Evolutionary conservation across 768 basidiomycete genomes (phyloP).

Genomic region (Podaxis mareebaensis): DNA sequence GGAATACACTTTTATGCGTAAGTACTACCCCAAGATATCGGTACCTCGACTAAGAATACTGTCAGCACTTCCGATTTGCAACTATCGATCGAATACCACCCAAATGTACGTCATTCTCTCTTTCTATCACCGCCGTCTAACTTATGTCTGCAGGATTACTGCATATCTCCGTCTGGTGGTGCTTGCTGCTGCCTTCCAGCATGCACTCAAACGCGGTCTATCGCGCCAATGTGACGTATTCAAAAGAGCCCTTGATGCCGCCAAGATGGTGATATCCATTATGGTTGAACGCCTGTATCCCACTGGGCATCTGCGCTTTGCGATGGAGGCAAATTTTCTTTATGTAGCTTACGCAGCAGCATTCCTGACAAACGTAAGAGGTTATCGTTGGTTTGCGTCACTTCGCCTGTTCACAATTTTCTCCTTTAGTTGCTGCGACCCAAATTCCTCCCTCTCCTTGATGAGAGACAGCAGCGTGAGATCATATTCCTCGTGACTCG

Average conservation of each 20-base stretch:
- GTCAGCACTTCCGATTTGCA: constrained; percentile 42
- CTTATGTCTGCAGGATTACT: constrained; percentile 39
- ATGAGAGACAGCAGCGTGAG: constrained; percentile 36
- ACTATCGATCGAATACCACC: constrained; percentile 44
- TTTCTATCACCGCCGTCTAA: background rate
- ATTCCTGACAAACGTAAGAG: constrained; percentile 58
- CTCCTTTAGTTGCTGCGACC: constrained; percentile 48
- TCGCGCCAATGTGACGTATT: constrained; percentile 44
- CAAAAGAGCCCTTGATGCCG: constrained; percentile 50
- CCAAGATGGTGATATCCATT: constrained; percentile 57
- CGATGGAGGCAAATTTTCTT: constrained; percentile 53
- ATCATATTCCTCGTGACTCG: constrained; percentile 44
- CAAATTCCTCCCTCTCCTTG: constrained; percentile 43
- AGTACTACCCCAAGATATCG: constrained; percentile 18
- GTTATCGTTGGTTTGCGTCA: background rate
- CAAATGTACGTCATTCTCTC: constrained; percentile 34
- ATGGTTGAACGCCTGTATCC: constrained; percentile 53
- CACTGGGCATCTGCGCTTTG: constrained; percentile 55
- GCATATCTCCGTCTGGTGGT: constrained; percentile 60
- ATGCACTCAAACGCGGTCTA: constrained; percentile 39
- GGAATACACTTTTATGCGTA: constrained; percentile 37
- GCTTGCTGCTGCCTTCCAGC: constrained; percentile 55
- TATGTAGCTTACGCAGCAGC: constrained; percentile 61
- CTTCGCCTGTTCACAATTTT: background rate
- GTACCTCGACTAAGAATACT: constrained; percentile 2